phyloP scores from a whole-genome alignment of 306 rosid genomes.

The Gleditsia sinensis region DNA sequence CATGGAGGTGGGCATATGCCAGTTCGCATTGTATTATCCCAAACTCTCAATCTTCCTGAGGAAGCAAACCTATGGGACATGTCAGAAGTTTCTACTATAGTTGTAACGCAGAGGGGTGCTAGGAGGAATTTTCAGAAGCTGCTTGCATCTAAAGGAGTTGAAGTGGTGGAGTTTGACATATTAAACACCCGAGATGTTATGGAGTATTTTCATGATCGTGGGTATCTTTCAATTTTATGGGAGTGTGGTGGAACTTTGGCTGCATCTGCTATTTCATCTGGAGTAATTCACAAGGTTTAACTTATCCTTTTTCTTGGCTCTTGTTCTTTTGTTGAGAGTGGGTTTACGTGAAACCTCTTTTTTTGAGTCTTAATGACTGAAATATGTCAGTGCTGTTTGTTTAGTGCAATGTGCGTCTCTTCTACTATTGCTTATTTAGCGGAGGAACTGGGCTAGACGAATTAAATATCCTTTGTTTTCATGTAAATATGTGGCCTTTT shows the following conservation, averaged over 20 bases:
- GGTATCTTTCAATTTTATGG: slow-evolving; percentile 91
- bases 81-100: slow-evolving; percentile 79
- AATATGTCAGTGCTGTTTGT: background rate
- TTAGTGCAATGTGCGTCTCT: background rate
- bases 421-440: background rate
- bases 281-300: slow-evolving; percentile 82
- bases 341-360: background rate
- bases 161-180: slow-evolving; percentile 91
- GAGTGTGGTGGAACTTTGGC: slow-evolving; percentile 96
- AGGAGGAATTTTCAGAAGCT: slow-evolving; percentile 81
- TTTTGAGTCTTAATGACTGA: background rate
- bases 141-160: slow-evolving; percentile 97
- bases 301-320: background rate
- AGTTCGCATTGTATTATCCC: slow-evolving; percentile 73
- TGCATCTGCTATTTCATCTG: slow-evolving; percentile 90
- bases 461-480: background rate
- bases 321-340: background rate
- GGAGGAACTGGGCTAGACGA: background rate
- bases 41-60: slow-evolving; percentile 83
- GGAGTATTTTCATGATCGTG: slow-evolving; percentile 92
- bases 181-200: slow-evolving; percentile 80
- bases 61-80: slow-evolving; percentile 83
- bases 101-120: slow-evolving; percentile 92
- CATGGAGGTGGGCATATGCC: slow-evolving; percentile 94
- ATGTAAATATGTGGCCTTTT: background rate